A percentile compares a stretch with the other conserved stretches of the same genome.
These are phyloP conservation scores for Grosmannia huntii DNA, from an alignment of 2,329 filamentous ascomycete species.

Conservation along the genomic window DNA sequence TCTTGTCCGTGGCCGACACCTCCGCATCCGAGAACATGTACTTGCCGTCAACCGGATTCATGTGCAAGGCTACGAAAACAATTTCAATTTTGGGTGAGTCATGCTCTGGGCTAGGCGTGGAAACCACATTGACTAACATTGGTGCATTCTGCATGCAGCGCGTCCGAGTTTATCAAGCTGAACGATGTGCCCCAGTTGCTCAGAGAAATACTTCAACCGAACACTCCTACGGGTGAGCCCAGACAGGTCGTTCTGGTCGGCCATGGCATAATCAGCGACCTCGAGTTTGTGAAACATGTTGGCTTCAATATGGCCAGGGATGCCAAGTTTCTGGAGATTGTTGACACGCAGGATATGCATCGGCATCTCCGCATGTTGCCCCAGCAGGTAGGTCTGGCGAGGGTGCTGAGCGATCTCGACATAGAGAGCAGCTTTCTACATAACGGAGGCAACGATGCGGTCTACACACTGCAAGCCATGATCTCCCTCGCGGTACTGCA, in stretches of 20 bases:
- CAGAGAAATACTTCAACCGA: conserved; percentile 7
- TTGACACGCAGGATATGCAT: conserved; percentile 66
- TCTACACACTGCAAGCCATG: conserved; percentile 65
- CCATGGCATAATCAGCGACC: conserved; percentile 56
- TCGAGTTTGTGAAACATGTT: conserved; percentile 52
- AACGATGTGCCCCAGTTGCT: conserved; percentile 23
- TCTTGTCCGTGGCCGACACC: conserved; percentile 57
- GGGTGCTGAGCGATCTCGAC: conserved; percentile 50
- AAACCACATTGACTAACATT: background rate
- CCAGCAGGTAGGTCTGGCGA: conserved; percentile 42
- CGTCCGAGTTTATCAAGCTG: conserved; percentile 27
- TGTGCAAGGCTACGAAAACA: conserved; percentile 59
- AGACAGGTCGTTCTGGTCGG: conserved; percentile 59
- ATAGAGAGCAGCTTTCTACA: conserved; percentile 57
- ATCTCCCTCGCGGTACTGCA: conserved; percentile 41
- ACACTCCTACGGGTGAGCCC: conserved; percentile 11
- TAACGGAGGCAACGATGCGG: conserved; percentile 79
- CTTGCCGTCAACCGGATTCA: conserved; percentile 54
- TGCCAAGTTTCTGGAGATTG: conserved; percentile 43
- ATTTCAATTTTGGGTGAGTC: conserved; percentile 54
- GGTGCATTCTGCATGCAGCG: conserved; percentile 20
- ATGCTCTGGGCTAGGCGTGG: background rate
- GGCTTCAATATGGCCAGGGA: conserved; percentile 46
- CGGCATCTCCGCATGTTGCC: conserved; percentile 43
- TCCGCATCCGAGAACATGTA: conserved; percentile 59